Evolutionary conservation across 2,329 filamentous ascomycete species (phyloP).

Genomic region (Cytospora leucostoma): DNA sequence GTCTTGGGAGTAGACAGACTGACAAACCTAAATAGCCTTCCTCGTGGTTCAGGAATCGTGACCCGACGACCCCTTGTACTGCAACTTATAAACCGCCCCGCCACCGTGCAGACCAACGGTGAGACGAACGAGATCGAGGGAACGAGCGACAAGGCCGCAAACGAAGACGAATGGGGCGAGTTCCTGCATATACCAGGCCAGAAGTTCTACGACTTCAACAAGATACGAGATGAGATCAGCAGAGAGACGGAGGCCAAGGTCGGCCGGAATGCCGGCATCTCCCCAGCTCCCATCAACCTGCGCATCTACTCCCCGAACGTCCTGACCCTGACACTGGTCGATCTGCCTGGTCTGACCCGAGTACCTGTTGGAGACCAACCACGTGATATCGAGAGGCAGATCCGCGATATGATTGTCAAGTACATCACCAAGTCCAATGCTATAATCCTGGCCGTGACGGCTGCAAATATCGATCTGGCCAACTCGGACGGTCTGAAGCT

Average conservation of each 20-base stretch:
- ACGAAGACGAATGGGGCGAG: conserved; percentile 89
- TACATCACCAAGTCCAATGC: conserved; percentile 99
- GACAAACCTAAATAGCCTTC: conserved; percentile 62
- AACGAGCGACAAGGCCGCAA: conserved; percentile 81
- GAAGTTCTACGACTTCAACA: conserved; percentile 90
- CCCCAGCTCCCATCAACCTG: conserved; percentile 94
- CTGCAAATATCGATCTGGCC: conserved; percentile 96
- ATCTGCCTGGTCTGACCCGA: conserved; percentile 93
- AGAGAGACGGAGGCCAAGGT: conserved; percentile 69
- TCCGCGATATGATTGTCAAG: conserved; percentile 91
- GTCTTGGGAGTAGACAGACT: background rate
- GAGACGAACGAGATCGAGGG: conserved; percentile 65
- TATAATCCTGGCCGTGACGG: conserved; percentile 93
- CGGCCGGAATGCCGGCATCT: conserved; percentile 98
- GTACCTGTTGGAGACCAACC: conserved; percentile 98
- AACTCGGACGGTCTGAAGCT: conserved; percentile 98
- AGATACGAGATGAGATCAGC: conserved; percentile 96
- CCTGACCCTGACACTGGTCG: conserved; percentile 92
- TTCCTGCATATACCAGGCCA: conserved; percentile 93
- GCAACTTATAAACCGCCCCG: conserved; percentile 91
- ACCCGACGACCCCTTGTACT: conserved; percentile 94
- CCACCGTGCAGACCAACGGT: conserved; percentile 69
- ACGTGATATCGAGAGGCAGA: conserved; percentile 98
- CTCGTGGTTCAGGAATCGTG: conserved; percentile 95
- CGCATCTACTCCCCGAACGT: conserved; percentile 98